Percentiles rank a stretch among this genome's conserved stretches.
These are phyloP conservation scores for Coemansia sp. DNA, from an alignment of 192 early-diverging fungal species.

Conservation along the genomic window DNA sequence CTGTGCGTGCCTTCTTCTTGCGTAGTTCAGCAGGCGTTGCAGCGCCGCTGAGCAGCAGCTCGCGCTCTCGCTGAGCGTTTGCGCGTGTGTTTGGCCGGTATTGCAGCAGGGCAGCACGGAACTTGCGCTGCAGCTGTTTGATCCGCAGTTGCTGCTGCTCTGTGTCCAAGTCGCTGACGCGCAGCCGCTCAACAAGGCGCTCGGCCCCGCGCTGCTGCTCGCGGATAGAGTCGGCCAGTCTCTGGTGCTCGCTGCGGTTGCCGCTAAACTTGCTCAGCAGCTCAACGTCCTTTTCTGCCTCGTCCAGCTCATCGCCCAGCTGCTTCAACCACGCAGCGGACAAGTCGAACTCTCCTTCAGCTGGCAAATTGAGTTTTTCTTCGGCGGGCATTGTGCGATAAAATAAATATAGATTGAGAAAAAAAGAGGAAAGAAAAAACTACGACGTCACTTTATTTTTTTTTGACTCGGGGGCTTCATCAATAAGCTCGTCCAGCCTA, in stretches of 20 bases:
- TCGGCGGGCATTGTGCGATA: neutral
- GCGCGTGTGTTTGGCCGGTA: conserved; percentile 22
- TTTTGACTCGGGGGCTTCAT: neutral
- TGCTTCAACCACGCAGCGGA: conserved; percentile 7
- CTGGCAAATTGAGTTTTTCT: neutral
- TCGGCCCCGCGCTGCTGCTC: conserved; percentile 41
- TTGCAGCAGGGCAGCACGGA: conserved; percentile 32
- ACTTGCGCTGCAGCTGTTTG: conserved; percentile 15
- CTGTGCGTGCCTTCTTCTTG: conserved; percentile 31
- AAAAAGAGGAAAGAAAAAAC: conserved; percentile 1
- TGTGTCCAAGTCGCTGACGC: neutral
- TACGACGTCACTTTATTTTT: neutral
- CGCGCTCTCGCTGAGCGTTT: conserved; percentile 28
- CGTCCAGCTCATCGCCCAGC: conserved; percentile 29
- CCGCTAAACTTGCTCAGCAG: conserved; percentile 36
- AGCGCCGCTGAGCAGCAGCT: conserved; percentile 38
- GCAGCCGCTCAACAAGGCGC: conserved; percentile 25
- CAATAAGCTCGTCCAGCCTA: conserved; percentile 30
- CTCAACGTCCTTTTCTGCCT: conserved; percentile 23
- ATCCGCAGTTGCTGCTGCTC: neutral
- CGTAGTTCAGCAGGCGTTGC: conserved; percentile 46
- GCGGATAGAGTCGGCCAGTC: conserved; percentile 39
- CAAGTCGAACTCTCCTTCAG: conserved; percentile 2
- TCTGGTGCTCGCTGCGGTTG: conserved; percentile 29
- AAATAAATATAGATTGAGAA: neutral